Evolutionary conservation across 2,329 filamentous ascomycete genomes (phyloP).

Genomic region (Boeremia lycopersici): DNA sequence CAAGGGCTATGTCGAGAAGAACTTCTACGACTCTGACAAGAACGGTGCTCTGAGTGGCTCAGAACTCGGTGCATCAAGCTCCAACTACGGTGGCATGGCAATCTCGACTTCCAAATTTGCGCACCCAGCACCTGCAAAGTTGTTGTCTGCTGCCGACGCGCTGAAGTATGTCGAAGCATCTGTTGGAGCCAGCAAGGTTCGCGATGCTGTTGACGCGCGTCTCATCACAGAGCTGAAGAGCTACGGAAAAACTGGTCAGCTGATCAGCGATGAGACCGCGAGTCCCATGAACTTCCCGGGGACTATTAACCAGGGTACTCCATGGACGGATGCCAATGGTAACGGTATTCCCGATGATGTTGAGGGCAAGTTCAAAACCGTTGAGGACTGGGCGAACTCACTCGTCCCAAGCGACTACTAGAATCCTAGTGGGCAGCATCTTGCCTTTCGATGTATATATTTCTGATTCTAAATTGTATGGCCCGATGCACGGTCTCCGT

Average conservation of each 20-base stretch:
- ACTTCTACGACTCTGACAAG: slow-evolving; percentile 59
- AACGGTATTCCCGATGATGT: slow-evolving; percentile 60
- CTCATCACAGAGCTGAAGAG: slow-evolving; percentile 54
- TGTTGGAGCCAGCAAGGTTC: slow-evolving; percentile 53
- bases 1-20: slow-evolving; percentile 59
- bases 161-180: slow-evolving; percentile 49
- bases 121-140: slow-evolving; percentile 52
- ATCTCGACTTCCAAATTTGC: slow-evolving; percentile 50
- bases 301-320: slow-evolving; percentile 47
- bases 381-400: slow-evolving; percentile 60
- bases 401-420: slow-evolving; percentile 45
- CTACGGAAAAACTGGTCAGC: slow-evolving; percentile 53
- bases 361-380: slow-evolving; percentile 53
- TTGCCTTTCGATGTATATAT: not conserved
- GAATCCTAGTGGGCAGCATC: too few species aligned
- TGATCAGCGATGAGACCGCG: slow-evolving; percentile 56
- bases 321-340: slow-evolving; percentile 53
- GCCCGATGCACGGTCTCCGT: too few species aligned
- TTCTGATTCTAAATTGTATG: not conserved
- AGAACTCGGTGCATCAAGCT: slow-evolving; percentile 50
- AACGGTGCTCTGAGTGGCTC: slow-evolving; percentile 58
- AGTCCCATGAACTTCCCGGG: slow-evolving; percentile 51
- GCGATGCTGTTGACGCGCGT: slow-evolving; percentile 53
- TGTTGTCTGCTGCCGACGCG: slow-evolving; percentile 50
- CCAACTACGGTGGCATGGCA: slow-evolving; percentile 57